Evolutionary conservation across 495 filamentous ascomycete species (phyloP), one percentile per base, ranked within the genome.

Genomic region (Aspergillus diversus): DNA sequence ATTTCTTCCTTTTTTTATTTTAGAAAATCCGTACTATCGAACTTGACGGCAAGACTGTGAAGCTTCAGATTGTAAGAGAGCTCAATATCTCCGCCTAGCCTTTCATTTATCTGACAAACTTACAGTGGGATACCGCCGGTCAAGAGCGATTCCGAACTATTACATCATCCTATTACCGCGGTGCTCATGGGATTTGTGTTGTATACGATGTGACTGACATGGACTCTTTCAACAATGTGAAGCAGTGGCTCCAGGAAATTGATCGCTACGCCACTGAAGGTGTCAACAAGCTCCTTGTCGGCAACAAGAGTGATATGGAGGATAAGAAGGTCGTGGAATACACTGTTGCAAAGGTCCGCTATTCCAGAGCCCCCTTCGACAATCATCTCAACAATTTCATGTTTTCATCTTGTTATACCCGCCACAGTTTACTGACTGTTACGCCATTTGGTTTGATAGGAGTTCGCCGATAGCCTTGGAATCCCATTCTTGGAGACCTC

Each of bases 271-370:
- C 95, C 64, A 98, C 95, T 58, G 95, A 99, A 78, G 96, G 96
- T 70, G 95, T 99, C 70, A 99, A 98, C 86, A 98, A 98, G 82
- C 87, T 99, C 55, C 88, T 99, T 59, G 95, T 99, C 59, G 95
- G 95, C 70, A 99, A 99, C 88, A 99, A 99, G 89, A 96, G 92
- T 77, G 95, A 99, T 91, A 98, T 99, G 92, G 87, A 95, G 67
- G 95, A 99, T 80, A 98, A 99, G 90, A 99, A 98, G 83, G 96
- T 98, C 9, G 95, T 99, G 46, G 96, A 98, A 75, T 98, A 99
- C 86, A 97, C 93, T 62, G 96, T 97, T 66, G 95, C 96, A 56
- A 99, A 99, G 91, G 95, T 97, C 78, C 31, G 82, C 50, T 37
- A 33, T 57, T 47, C 8, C 8, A 11, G 12, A 43, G 39, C 8